Percentiles rank a stretch among this genome's conserved stretches.
These are phyloP conservation scores for Fraxinus angustifolia DNA, from an alignment of 305 asterid species.

Conservation along the genomic window DNA sequence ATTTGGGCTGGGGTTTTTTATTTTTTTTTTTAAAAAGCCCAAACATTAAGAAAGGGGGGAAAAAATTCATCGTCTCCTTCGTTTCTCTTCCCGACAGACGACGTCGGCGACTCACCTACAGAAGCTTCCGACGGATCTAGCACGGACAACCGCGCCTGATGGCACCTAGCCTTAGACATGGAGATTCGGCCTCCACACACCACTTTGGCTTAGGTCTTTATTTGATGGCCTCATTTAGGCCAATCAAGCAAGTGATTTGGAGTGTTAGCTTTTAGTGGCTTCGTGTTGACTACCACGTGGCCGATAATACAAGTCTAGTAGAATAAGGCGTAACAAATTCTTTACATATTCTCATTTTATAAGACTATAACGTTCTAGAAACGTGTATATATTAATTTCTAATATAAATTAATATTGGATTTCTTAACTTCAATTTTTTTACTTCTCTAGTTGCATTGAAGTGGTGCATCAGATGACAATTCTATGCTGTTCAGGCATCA, in stretches of 20 bases:
- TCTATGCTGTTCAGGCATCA: not conserved
- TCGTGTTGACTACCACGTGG: not conserved
- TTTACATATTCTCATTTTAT: not conserved
- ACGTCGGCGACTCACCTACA: too few relatives aligned
- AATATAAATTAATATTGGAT: not conserved
- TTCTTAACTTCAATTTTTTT: not conserved
- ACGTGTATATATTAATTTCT: too few relatives aligned
- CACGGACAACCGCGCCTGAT: too few relatives aligned
- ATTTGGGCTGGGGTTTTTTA: too few relatives aligned
- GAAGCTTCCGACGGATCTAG: too few relatives aligned
- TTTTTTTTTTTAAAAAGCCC: too few relatives aligned
- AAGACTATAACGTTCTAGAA: not conserved
- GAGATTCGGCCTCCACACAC: not conserved
- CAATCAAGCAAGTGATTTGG: not conserved
- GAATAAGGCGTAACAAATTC: not conserved
- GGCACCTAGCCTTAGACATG: not conserved
- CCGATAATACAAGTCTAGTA: not conserved
- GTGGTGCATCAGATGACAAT: not conserved
- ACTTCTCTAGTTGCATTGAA: not conserved
- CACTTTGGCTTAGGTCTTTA: not conserved
- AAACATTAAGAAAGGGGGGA: too few relatives aligned
- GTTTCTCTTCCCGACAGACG: too few relatives aligned
- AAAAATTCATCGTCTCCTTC: too few relatives aligned
- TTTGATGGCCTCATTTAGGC: not conserved
- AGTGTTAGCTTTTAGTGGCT: not conserved